Base-by-base conservation (phyloP, 345 rosid genomes). In the Diplotaxis tenuifolia region DNA sequence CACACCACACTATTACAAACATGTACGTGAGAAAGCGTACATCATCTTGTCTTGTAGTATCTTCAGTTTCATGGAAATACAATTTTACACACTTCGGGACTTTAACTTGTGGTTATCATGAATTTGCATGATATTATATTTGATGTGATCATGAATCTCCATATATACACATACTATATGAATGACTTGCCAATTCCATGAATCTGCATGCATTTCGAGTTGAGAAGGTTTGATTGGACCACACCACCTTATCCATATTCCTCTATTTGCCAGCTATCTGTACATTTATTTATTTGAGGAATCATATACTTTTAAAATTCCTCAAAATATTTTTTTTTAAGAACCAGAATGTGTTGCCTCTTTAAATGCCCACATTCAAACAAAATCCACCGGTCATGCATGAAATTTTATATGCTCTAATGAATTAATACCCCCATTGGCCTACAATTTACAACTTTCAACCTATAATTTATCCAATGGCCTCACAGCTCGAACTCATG, bases 171-270 rank as follows among this genome's bases (percentile, higher is more conserved):
- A 60, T 12, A 31, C 8, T 42, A 59, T 18, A 34, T 15, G 16
- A 7, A 32, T 62, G 45, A 1, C 66, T 7, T 61, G 49, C 40
- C 14, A 9, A 58, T 27, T 27, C 36, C 38, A 27, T 57, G 62
- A 57, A 57, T 57, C 38, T 57, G 10, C 49, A 62, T 36, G 66
- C 66, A 36, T 62, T 36, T 62, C 19, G 50, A 62, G 50, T 36
- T 62, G 50, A 42, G 18, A n/a, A 42, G 59, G 27, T 21, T 21
- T 54, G 29, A 25, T 54, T 54, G 59, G 61, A 56, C 61, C 61
- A 56, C 61, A n/a, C 50, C 18, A 25, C 34, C 61, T 14, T 56
- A 56, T 56, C 61, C 19, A 56, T 14, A 42, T 25, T 8, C 32
- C 29, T 11, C 9, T 25, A 25, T 6, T 55, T 55, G 31, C 32